Evolutionary conservation across 2,329 filamentous ascomycete species (phyloP).

Genomic region (Plectosphaerella cucumerina): DNA sequence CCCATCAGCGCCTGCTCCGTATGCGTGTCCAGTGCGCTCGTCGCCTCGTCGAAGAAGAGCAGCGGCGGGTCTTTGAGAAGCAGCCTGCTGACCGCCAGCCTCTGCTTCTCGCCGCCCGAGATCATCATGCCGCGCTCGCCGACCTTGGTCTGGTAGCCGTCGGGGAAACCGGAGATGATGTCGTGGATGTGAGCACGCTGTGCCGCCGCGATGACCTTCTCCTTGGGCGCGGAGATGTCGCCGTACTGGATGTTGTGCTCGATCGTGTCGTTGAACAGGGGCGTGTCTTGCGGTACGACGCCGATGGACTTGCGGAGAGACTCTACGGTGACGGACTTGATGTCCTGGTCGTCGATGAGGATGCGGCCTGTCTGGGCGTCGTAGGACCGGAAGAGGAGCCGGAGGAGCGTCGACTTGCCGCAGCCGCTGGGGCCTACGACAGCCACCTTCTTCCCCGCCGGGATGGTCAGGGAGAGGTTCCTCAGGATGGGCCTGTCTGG

Average conservation of each 20-base stretch:
- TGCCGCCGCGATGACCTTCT: constrained; percentile 72
- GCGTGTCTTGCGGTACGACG: constrained; percentile 95
- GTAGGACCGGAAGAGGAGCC: constrained; percentile 91
- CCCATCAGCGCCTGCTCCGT: constrained; percentile 86
- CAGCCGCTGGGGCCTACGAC: constrained; percentile 94
- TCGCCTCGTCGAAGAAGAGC: constrained; percentile 94
- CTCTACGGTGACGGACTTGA: constrained; percentile 76
- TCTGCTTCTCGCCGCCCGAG: constrained; percentile 89
- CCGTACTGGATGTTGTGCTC: constrained; percentile 96
- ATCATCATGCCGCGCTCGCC: constrained; percentile 97
- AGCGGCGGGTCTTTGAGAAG: constrained; percentile 86
- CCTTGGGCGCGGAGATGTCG: constrained; percentile 68
- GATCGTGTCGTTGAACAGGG: constrained; percentile 94
- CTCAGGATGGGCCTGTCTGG: constrained; percentile 81
- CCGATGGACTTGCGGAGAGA: constrained; percentile 83
- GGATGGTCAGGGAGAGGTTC: constrained; percentile 82
- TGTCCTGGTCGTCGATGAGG: constrained; percentile 87
- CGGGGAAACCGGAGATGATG: constrained; percentile 72
- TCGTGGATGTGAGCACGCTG: constrained; percentile 81
- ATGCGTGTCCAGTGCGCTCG: constrained; percentile 86
- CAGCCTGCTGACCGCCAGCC: constrained; percentile 76
- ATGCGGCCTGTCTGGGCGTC: constrained; percentile 84
- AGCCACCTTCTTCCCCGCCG: constrained; percentile 92
- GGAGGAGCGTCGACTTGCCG: constrained; percentile 90
- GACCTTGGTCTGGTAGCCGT: constrained; percentile 88